phyloP scores from a whole-genome alignment of 352 stramenopile species.

The Pythium dissimile region DNA sequence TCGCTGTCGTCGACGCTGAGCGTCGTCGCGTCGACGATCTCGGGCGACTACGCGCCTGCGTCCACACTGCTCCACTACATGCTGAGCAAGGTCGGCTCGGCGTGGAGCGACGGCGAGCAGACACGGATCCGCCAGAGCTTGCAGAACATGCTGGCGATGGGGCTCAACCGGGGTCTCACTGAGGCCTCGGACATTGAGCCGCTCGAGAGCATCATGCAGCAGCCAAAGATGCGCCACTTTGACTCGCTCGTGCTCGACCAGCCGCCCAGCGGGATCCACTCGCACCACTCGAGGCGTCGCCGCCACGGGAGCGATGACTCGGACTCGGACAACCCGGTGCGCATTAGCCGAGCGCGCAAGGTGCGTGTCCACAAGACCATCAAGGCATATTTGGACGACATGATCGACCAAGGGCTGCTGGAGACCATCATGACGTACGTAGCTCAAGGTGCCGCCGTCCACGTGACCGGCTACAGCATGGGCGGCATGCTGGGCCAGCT shows the following conservation, averaged over 20 bases:
- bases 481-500: constrained; percentile 77
- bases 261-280: constrained; percentile 41
- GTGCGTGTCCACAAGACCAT: constrained; percentile 80
- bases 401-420: constrained; percentile 74
- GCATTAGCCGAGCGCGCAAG: constrained; percentile 46
- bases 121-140: constrained; percentile 83
- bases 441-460: constrained; percentile 59
- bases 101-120: constrained; percentile 81
- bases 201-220: constrained; percentile 73
- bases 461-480: constrained; percentile 87
- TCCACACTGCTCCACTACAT: constrained; percentile 77
- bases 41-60: constrained; percentile 70
- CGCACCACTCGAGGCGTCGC: constrained; percentile 37
- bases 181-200: constrained; percentile 60
- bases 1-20: constrained; percentile 70
- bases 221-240: constrained; percentile 55
- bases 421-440: constrained; percentile 77
- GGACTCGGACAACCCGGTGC: constrained; percentile 51
- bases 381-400: constrained; percentile 82
- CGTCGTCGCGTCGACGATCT: constrained; percentile 77
- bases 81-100: constrained; percentile 77
- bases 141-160: constrained; percentile 84
- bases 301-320: constrained; percentile 56
- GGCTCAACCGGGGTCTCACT: constrained; percentile 68
- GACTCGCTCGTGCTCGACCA: constrained; percentile 70